phyloP scores from a whole-genome alignment of 345 rosid species.

The Geranium brycei region DNA sequence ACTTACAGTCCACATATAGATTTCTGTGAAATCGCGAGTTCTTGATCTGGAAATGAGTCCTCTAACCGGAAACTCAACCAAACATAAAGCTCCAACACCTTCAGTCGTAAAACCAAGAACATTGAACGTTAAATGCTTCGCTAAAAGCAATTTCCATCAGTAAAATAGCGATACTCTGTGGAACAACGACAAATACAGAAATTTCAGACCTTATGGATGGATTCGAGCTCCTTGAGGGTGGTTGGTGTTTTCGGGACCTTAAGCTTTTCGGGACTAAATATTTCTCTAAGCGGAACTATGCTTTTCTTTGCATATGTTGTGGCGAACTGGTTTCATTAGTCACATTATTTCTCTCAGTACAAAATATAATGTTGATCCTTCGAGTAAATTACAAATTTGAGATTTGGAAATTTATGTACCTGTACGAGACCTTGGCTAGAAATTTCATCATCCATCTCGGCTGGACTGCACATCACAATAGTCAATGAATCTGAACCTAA shows the following conservation, averaged over 20 bases:
- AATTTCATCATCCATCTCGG: constrained; percentile 60
- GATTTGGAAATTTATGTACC: constrained; percentile 24
- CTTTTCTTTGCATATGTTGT: constrained; percentile 50
- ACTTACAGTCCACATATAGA: constrained; percentile 68
- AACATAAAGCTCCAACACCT: constrained; percentile 85
- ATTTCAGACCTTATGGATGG: constrained; percentile 70
- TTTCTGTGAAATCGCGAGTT: constrained; percentile 71
- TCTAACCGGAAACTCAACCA: constrained; percentile 86
- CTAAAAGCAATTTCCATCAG: too few species aligned
- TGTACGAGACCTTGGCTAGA: constrained; percentile 70
- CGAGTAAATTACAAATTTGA: neutral
- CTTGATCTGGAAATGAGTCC: constrained; percentile 71
- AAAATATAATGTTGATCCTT: constrained; percentile 1
- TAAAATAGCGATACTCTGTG: too few species aligned
- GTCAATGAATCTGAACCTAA: constrained; percentile 11
- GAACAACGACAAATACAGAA: neutral
- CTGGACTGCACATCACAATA: constrained; percentile 52
- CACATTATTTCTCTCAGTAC: constrained; percentile 2
- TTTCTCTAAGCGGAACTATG: constrained; percentile 64
- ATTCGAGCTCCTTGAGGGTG: constrained; percentile 76
- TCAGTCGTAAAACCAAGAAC: constrained; percentile 10
- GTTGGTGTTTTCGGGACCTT: constrained; percentile 53
- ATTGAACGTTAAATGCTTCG: neutral
- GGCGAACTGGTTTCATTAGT: constrained; percentile 48
- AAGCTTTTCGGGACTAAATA: constrained; percentile 58